Conservation (phyloP, 345 rosid genomes). For the Salix caprea region DNA sequence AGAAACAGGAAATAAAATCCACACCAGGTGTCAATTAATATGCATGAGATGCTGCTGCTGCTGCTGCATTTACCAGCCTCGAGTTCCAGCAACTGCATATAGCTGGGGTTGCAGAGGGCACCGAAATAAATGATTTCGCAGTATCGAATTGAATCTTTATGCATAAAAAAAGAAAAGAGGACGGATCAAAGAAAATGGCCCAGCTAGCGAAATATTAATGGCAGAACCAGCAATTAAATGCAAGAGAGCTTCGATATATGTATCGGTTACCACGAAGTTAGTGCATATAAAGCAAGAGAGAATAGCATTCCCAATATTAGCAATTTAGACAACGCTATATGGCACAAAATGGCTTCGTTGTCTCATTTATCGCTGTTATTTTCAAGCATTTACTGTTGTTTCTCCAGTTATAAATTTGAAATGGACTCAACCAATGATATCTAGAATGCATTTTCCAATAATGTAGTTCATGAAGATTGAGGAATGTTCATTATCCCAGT, state of each 20-base stretch:
- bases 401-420: neutral
- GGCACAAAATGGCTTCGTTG: no score
- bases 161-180: no score
- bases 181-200: no score
- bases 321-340: no score
- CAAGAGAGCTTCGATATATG: no score
- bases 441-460: neutral
- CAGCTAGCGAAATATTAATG: no score
- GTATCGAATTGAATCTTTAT: neutral
- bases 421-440: neutral
- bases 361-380: no score
- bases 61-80: neutral
- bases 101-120: slow-evolving; percentile 3
- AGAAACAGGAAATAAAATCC: neutral
- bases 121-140: slow-evolving; percentile 7
- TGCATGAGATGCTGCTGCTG: neutral
- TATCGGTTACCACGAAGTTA: no score
- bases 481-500: slow-evolving; percentile 2
- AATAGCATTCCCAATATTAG: no score
- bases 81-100: neutral
- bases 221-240: no score
- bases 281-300: no score
- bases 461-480: neutral
- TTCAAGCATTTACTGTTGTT: neutral
- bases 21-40: neutral